phyloP scores from a whole-genome alignment of 2,329 filamentous ascomycete species.

The Coniochaeta hoffmannii region DNA sequence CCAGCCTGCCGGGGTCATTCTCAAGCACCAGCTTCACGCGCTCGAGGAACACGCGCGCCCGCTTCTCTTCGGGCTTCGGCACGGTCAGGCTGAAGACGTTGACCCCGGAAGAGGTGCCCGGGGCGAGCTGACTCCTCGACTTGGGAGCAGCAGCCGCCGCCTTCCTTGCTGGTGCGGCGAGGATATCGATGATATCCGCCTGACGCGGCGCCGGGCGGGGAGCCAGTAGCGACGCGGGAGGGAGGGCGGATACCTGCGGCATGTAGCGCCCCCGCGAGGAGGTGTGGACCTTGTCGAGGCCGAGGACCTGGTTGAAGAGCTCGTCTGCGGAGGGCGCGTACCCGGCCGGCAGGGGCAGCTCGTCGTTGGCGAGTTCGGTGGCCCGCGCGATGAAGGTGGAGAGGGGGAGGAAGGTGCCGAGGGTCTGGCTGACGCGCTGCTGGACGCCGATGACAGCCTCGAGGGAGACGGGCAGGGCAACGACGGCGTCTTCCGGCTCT shows the following conservation, averaged over 20 bases:
- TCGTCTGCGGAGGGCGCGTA: conserved; percentile 66
- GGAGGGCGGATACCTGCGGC: conserved; percentile 61
- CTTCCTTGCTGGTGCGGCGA: conserved; percentile 37
- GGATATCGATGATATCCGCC: conserved; percentile 75
- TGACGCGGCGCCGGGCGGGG: conserved; percentile 28
- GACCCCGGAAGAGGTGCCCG: conserved; percentile 45
- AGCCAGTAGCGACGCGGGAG: conserved; percentile 27
- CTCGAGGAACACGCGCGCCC: conserved; percentile 76
- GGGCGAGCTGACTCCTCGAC: conserved; percentile 25
- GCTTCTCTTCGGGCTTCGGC: conserved; percentile 70
- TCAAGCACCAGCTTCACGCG: conserved; percentile 79
- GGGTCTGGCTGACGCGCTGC: conserved; percentile 66
- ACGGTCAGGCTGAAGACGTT: conserved; percentile 82
- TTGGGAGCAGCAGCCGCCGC: conserved; percentile 11
- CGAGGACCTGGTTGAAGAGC: conserved; percentile 84
- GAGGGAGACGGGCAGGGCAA: conserved; percentile 73
- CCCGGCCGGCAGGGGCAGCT: conserved; percentile 61
- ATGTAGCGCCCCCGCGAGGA: conserved; percentile 57
- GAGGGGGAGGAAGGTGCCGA: conserved; percentile 76
- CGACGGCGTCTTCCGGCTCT: conserved; percentile 40
- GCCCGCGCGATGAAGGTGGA: conserved; percentile 83
- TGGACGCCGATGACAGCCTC: conserved; percentile 73
- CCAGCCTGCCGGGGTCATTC: conserved; percentile 67
- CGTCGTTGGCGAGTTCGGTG: conserved; percentile 78
- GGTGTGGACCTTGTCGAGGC: conserved; percentile 42